Conservation (phyloP, 495 filamentous ascomycete species). For the Penicillium egyptiacum region DNA sequence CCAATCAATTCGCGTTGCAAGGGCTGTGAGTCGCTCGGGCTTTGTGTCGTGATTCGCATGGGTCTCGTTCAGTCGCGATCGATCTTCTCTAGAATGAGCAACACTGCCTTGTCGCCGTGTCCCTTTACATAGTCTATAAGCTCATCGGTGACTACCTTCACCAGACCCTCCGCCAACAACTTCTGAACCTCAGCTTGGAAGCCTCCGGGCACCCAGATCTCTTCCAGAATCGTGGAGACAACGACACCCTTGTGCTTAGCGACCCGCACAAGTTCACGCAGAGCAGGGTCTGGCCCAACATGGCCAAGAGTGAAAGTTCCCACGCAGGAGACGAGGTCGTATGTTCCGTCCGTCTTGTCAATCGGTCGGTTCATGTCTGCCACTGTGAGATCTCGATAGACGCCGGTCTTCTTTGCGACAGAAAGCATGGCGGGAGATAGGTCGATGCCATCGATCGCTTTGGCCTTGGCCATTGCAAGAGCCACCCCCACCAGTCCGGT, state of each 20-base stretch:
- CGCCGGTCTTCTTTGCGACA: constrained; percentile 39
- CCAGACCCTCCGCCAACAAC: constrained; percentile 28
- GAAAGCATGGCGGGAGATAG: constrained; percentile 45
- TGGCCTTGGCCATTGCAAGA: constrained; percentile 31
- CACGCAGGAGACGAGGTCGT: constrained; percentile 47
- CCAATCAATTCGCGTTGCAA: background rate
- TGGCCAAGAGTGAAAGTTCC: constrained; percentile 51
- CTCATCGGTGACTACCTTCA: constrained; percentile 34
- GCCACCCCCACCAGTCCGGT: constrained; percentile 45
- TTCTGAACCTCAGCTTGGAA: constrained; percentile 43
- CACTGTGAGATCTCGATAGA: constrained; percentile 38
- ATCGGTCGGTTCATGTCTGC: constrained; percentile 42
- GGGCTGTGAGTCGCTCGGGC: constrained; percentile 7
- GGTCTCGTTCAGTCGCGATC: constrained; percentile 19
- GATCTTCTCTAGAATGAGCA: constrained; percentile 37
- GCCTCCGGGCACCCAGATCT: constrained; percentile 40
- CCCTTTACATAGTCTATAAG: constrained; percentile 42
- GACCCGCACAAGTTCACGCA: constrained; percentile 43
- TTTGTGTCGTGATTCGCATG: background rate
- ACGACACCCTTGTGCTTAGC: constrained; percentile 38
- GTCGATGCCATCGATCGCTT: constrained; percentile 45
- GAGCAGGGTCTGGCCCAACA: constrained; percentile 44
- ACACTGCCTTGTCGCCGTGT: constrained; percentile 38
- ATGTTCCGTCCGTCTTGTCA: constrained; percentile 30
- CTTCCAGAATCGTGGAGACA: constrained; percentile 45